Evolutionary conservation across 805 yeast species (phyloP).

Genomic region (Saturnispora serradocipensis): DNA sequence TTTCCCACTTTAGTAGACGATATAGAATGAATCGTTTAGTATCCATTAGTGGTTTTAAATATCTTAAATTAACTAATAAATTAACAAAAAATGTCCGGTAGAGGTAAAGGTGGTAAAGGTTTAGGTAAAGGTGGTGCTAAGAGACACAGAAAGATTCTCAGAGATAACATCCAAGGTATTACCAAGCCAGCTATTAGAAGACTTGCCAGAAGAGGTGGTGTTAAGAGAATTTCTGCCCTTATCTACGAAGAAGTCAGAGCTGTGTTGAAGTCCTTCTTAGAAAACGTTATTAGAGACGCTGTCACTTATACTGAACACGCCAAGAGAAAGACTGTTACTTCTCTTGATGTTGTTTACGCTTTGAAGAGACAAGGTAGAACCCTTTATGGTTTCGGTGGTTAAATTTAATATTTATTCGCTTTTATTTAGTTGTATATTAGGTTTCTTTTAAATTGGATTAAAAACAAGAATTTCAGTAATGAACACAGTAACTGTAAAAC

Average conservation of each 20-base stretch:
- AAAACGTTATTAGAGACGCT: slow-evolving; percentile 97
- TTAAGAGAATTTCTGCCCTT: slow-evolving; percentile 98
- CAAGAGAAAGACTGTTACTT: slow-evolving; percentile 99
- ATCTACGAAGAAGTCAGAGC: slow-evolving; percentile 99
- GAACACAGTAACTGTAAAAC: neutral
- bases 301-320: slow-evolving; percentile 99
- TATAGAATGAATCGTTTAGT: slow-evolving; percentile 4
- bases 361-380: slow-evolving; percentile 99
- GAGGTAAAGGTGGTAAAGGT: slow-evolving; percentile 99
- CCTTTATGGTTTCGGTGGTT: slow-evolving; percentile 99
- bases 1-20: neutral
- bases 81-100: slow-evolving; percentile 70
- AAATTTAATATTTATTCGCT: slow-evolving; percentile 25
- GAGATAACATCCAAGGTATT: slow-evolving; percentile 99
- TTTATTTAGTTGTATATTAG: slow-evolving; percentile 9
- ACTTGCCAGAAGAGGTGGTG: slow-evolving; percentile 99
- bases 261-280: slow-evolving; percentile 91
- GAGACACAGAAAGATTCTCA: slow-evolving; percentile 98
- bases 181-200: slow-evolving; percentile 99
- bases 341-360: slow-evolving; percentile 97
- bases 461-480: neutral
- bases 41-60: slow-evolving; percentile 8
- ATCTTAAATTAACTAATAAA: slow-evolving; percentile 14
- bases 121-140: slow-evolving; percentile 99
- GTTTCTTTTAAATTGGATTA: slow-evolving; percentile 4